A percentile compares a stretch with the other conserved stretches of the same genome.
Evolutionary conservation across 2,329 filamentous ascomycete genomes (phyloP).

Genomic region (Didymella exigua): DNA sequence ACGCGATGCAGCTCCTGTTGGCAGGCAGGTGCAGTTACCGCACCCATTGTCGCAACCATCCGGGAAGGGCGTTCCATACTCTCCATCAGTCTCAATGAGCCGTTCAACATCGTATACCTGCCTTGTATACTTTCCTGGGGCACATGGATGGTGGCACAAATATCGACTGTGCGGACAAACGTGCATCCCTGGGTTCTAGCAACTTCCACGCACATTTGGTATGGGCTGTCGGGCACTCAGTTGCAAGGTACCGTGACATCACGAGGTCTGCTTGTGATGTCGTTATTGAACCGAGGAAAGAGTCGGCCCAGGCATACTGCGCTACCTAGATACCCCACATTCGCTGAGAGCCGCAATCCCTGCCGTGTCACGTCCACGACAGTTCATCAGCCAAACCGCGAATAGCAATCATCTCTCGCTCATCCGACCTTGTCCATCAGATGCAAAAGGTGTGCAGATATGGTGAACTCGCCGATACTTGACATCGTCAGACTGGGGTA

Average conservation of each 20-base stretch:
- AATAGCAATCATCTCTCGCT: background rate
- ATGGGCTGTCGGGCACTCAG: too few species aligned
- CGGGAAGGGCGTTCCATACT: too few species aligned
- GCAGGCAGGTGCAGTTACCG: background rate
- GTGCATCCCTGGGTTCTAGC: too few species aligned
- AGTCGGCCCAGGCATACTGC: background rate
- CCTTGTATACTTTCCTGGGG: too few species aligned
- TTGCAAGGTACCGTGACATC: background rate
- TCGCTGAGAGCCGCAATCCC: background rate
- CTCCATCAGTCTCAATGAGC: too few species aligned
- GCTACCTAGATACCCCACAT: too few species aligned
- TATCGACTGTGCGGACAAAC: too few species aligned
- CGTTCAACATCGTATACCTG: too few species aligned
- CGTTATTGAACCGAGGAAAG: background rate
- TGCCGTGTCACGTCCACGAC: background rate
- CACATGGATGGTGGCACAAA: too few species aligned
- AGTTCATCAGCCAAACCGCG: background rate
- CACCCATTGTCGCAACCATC: too few species aligned
- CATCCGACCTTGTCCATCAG: background rate
- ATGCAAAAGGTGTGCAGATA: background rate
- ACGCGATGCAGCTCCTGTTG: background rate
- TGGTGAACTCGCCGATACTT: conserved; percentile 1
- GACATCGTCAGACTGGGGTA: conserved; percentile 1
- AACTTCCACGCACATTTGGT: too few species aligned
- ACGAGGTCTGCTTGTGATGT: background rate